phyloP scores from a whole-genome alignment of 108 stramenopile genomes.

The Nannochloropsis salina region DNA sequence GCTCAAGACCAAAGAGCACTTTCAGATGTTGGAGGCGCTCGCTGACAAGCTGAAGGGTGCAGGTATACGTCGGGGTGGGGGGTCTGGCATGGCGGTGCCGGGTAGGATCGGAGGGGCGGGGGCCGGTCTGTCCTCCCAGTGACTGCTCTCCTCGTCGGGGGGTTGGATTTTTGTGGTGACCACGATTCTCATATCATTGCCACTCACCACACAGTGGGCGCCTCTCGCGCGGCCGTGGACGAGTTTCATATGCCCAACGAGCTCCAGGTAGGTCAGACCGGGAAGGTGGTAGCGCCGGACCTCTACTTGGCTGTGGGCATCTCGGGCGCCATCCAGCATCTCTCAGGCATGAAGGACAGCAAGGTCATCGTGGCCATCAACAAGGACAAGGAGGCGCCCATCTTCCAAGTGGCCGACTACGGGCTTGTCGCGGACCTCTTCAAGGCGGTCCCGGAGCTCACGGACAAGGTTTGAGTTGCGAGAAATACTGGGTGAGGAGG shows the following conservation, averaged over 20 bases:
- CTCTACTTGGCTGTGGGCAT: slow-evolving; percentile 90
- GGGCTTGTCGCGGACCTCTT: slow-evolving; percentile 92
- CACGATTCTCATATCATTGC: too few relatives aligned
- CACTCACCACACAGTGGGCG: slow-evolving; percentile 30
- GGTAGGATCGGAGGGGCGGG: too few relatives aligned
- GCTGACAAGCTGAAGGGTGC: slow-evolving; percentile 90
- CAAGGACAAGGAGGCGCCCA: slow-evolving; percentile 97
- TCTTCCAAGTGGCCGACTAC: slow-evolving; percentile 97
- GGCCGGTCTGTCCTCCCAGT: too few relatives aligned
- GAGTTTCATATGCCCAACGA: slow-evolving; percentile 97
- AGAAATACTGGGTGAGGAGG: background rate
- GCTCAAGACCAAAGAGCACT: slow-evolving; percentile 90
- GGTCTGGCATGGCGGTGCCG: too few relatives aligned
- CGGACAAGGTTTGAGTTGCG: slow-evolving; percentile 65
- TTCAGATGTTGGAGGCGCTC: slow-evolving; percentile 80
- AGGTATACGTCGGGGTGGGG: slow-evolving; percentile 18
- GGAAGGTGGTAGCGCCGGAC: slow-evolving; percentile 94
- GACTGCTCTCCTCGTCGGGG: too few relatives aligned
- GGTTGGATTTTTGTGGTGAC: too few relatives aligned
- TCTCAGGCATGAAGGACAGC: slow-evolving; percentile 97
- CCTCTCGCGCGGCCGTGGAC: slow-evolving; percentile 93
- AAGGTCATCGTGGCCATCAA: slow-evolving; percentile 99
- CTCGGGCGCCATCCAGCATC: slow-evolving; percentile 99
- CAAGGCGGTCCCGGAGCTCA: slow-evolving; percentile 91
- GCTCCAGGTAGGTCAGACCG: slow-evolving; percentile 97